Base-by-base conservation (phyloP, 2,329 filamentous ascomycete genomes). In the Colletotrichum tropicicola region DNA sequence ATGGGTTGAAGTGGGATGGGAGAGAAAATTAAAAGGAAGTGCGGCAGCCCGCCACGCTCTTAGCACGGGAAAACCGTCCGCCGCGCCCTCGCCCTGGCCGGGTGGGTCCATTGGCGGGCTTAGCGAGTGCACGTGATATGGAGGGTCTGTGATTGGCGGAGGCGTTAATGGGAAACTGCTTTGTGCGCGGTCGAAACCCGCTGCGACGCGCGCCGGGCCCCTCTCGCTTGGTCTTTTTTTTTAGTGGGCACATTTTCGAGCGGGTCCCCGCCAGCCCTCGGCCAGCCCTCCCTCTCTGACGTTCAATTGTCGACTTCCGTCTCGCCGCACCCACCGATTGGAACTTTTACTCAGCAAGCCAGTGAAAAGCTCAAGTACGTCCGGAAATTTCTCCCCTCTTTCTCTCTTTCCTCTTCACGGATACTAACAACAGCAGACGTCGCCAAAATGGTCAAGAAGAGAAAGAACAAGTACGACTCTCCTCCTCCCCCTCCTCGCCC, bases 391-490 rank as follows among this genome's bases (percentile, higher is more conserved):
- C 25, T 9, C 37, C 30, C 68, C 48, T 66, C 47, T 71, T 67
- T 66, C 48, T 55, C 60, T 68, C 68, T 61, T 41, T 53, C 53
- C 63, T 66, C 65, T n/a, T 41, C 62, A 68, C 62, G 68, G 59
- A 68, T 66, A 72, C 69, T 73, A 73, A 71, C 71, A 70, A 56
- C 61, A 66, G 59, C 76, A 85, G 82, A 84, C 78, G 87, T 83
- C 83, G 86, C 76, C 82, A 90, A 82, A 74, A 90, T 90, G 88
- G 87, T 89, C 79, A 90, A 90, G 87, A 90, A 90, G 86, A 88
- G 88, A 86, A 88, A 88, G 82, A 87, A 86, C 82, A 90, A 90
- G 85, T 87, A 83, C 75, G 83, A 78, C 54, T 65, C 32, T 54
- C 57, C 61, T n/a, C 54, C 59, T 44, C 41, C n/a, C 19, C n/a